Conservation (phyloP, 2,329 filamentous ascomycete genomes). For the Trichoderma brevicompactum region DNA sequence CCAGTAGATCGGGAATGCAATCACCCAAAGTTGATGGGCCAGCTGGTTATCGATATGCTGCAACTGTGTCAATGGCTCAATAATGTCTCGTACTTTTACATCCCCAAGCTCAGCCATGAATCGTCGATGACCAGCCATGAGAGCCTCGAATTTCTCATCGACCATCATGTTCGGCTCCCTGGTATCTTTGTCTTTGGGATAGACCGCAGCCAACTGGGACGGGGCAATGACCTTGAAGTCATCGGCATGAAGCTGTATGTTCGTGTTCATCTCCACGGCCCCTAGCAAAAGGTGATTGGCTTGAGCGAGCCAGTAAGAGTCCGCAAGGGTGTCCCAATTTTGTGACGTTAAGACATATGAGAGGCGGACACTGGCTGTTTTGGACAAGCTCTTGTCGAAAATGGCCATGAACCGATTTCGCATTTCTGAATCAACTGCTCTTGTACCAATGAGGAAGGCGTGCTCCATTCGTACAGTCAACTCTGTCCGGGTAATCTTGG, state of each 20-base stretch:
- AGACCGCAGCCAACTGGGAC: constrained; percentile 73
- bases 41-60: constrained; percentile 86
- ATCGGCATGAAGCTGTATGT: constrained; percentile 76
- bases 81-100: constrained; percentile 82
- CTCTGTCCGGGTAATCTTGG: constrained; percentile 92
- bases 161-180: constrained; percentile 69
- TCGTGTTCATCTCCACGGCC: constrained; percentile 82
- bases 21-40: constrained; percentile 87
- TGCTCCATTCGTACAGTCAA: constrained; percentile 97
- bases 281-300: constrained; percentile 92
- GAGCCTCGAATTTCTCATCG: constrained; percentile 79
- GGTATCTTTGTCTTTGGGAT: constrained; percentile 75
- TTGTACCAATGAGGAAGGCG: constrained; percentile 92
- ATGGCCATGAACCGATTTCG: constrained; percentile 95
- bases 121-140: constrained; percentile 78
- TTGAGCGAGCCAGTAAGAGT: constrained; percentile 97
- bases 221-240: constrained; percentile 81
- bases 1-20: constrained; percentile 93
- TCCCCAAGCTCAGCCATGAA: constrained; percentile 85
- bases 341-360: constrained; percentile 89
- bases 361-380: constrained; percentile 84
- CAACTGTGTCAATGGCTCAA: constrained; percentile 88
- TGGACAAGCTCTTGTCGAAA: constrained; percentile 93
- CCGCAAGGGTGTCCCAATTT: constrained; percentile 94
- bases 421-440: constrained; percentile 94